These are phyloP conservation scores for Rhytidiadelphus loreus DNA, from an alignment of 225 moss, liverwort and hornwort genomes.

Conservation along the genomic window DNA sequence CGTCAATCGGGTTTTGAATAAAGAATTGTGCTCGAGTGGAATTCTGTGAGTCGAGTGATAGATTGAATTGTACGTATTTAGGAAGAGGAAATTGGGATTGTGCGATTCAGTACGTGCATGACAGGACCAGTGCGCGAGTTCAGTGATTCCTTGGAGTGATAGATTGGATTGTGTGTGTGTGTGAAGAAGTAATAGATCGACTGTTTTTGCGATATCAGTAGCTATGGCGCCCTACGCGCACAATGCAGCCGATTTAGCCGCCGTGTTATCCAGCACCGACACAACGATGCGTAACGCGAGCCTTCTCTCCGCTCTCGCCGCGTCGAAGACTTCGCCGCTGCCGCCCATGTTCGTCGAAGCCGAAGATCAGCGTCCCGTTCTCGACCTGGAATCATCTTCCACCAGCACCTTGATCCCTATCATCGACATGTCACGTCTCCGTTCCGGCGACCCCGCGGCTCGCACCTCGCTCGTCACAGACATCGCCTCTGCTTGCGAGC, in stretches of 20 bases:
- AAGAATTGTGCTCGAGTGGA: background rate
- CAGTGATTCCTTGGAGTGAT: background rate
- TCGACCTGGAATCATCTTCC: background rate
- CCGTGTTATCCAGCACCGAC: conserved; percentile 28
- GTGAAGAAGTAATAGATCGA: background rate
- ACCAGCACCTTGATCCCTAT: conserved; percentile 9
- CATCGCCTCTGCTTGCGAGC: conserved; percentile 31
- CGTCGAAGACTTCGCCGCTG: conserved; percentile 2
- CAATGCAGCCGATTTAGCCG: conserved; percentile 46
- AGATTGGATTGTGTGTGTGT: no score
- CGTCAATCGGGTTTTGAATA: background rate
- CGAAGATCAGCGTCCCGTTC: conserved; percentile 24
- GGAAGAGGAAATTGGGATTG: background rate
- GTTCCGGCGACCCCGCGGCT: background rate
- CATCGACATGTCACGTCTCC: conserved; percentile 21
- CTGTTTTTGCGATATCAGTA: background rate
- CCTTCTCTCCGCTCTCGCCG: conserved; percentile 3
- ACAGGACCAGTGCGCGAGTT: background rate
- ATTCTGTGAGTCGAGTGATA: background rate
- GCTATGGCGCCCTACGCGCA: conserved; percentile 31
- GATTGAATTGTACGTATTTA: background rate
- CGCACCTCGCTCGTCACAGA: conserved; percentile 10
- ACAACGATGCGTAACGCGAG: conserved; percentile 35
- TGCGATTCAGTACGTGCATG: background rate
- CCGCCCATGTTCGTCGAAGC: conserved; percentile 44